phyloP scores from a whole-genome alignment of 2,329 filamentous ascomycete genomes.

The Diaporthe sp. region DNA sequence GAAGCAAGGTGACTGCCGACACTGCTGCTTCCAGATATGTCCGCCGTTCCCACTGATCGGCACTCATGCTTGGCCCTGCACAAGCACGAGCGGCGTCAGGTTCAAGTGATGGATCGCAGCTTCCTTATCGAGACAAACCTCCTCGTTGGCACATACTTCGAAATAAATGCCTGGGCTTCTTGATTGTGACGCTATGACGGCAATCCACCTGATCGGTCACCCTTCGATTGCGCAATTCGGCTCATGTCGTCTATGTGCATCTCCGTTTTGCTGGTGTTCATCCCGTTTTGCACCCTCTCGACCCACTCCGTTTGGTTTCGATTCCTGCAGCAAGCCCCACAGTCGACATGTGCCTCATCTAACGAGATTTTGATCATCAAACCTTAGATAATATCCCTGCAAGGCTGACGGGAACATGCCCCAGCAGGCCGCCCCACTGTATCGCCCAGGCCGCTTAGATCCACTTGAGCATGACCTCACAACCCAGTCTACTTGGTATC shows the following conservation, averaged over 20 bases:
- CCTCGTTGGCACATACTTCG: not conserved
- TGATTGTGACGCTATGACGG: not conserved
- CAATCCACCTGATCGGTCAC: not conserved
- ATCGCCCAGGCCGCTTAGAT: slow-evolving; percentile 5
- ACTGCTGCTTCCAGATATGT: not conserved
- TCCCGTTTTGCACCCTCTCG: not conserved
- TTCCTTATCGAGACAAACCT: not conserved
- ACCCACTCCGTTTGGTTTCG: not conserved
- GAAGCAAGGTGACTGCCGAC: not conserved
- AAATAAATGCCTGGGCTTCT: not conserved
- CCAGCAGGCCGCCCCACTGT: not conserved
- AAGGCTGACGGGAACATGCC: slow-evolving; percentile 8
- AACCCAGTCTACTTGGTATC: not conserved
- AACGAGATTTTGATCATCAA: slow-evolving; percentile 14
- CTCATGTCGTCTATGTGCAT: not conserved
- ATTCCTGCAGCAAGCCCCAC: not conserved
- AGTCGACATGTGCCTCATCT: slow-evolving; percentile 14
- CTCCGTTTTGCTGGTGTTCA: slow-evolving; percentile 6
- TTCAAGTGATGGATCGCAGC: not conserved
- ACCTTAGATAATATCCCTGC: slow-evolving; percentile 24
- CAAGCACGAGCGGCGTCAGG: not conserved
- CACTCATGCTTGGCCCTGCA: not conserved
- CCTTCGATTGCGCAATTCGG: not conserved
- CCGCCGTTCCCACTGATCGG: not conserved
- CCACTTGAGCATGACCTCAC: not conserved